Evolutionary conservation across 2,329 filamentous ascomycete genomes (phyloP), one percentile per base, ranked within the genome.

Genomic region (Ceratocystis cubensis): DNA sequence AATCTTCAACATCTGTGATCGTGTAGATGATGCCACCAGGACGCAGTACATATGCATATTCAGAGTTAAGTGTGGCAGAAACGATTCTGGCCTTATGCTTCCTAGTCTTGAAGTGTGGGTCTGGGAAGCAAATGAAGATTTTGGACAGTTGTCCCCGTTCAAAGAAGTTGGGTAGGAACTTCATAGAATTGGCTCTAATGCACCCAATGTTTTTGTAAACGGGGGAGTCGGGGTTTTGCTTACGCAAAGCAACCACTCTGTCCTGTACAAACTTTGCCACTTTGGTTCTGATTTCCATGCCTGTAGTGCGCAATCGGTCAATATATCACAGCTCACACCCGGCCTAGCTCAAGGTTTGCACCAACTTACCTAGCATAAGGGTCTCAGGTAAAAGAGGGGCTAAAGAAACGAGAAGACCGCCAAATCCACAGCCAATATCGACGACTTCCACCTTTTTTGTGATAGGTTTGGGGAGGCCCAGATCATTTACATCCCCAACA

Each of bases 111-210:
- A 99, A 99, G 76, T 99, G 94, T 68, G 94, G 94, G 73, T 99
- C 94, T 0, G 94, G 94, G 74, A 99, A 99, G 79, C 94, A 99
- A 72, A 99, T 89, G 76, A 99, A 99, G 73, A 97, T 89, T 74
- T 95, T 95, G 69, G 82, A 84, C 15, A 99, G 84, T 74, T 96
- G 92, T 15, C 78, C 80, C 72, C 87, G 88, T 65, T 77, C 79
- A 80, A 99, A 97, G 80, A 96, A 96, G 74, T 99, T 97, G 69
- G 95, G 93, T n/a, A 99, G 80, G 76, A 97, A 99, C 75, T 99
- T 99, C 94, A 99, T 99, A 4, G 91, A 90, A 78, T 99, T 99
- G 70, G 90, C 89, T 69, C 94, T 87, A 61, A 99, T 80, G 73
- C 91, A 95, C 44, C 88, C 86, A 65, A 93, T 87, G 75, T 99